Evolutionary conservation across 2,329 filamentous ascomycete genomes (phyloP), one percentile per base, ranked within the genome.

Genomic region (Colletotrichum destructivum): DNA sequence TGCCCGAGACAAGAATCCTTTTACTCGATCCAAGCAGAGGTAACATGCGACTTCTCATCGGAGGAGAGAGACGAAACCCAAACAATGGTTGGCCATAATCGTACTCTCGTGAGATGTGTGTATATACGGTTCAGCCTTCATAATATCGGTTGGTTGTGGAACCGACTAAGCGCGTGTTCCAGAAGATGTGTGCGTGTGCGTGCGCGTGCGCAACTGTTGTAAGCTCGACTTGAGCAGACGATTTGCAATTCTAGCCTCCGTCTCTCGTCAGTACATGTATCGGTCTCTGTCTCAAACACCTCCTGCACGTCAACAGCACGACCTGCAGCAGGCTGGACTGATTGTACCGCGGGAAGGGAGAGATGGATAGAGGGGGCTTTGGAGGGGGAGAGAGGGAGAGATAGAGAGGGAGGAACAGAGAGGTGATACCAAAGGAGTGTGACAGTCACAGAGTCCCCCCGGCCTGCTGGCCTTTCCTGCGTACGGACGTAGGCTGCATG

Each of bases 291-390:
- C 61, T 63, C 61, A 63, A 63, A 46, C 61, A 44, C 12, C 21
- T 63, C 21, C 38, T 63, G 49, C 61, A 63, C 61, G 38, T 63
- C 49, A 63, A 63, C 23, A 49, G 49, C 61, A 52, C 49, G 35
- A 26, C 35, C 16, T 63, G 47, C 61, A 63, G 49, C 61, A 54
- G 49, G 21, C 61, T 63, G 46, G 46, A 31, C 60, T 62, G 31
- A 62, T 38, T 21, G 46, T 38, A 18, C 46, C 12, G 35, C n/a
- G 38, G 31, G 13, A 15, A 26, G 59, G 40, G 44, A 23, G 46
- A 23, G n/a, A 12, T 2, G 54, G 18, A 15, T 38, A 38, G 35
- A 38, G 31, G 31, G 31, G 8, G 31, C 31, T 9, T 35, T 9
- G 31, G 31, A 26, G 55, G 26, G 7, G 12, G 21, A 23, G 42